phyloP scores from a whole-genome alignment of 768 basidiomycete genomes.

The Collybia sp. region DNA sequence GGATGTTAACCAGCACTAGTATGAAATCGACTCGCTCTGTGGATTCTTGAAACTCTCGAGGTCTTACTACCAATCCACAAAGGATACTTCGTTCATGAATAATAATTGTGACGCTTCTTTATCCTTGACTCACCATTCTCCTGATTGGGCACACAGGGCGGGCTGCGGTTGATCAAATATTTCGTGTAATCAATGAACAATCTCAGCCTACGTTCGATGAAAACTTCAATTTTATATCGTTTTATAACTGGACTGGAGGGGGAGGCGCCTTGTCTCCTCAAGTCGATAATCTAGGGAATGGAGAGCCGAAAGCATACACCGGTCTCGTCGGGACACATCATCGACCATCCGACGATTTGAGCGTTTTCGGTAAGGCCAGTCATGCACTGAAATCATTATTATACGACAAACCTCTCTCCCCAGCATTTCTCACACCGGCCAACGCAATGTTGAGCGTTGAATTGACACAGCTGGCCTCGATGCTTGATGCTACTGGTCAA shows the following conservation, averaged over 20 bases:
- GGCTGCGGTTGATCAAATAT: constrained; percentile 63
- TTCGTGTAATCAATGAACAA: constrained; percentile 74
- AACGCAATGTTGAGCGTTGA: constrained; percentile 85
- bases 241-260: constrained; percentile 80
- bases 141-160: constrained; percentile 44
- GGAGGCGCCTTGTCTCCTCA: constrained; percentile 56
- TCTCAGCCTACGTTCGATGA: constrained; percentile 68
- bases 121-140: neutral
- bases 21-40: constrained; percentile 76
- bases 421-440: constrained; percentile 73
- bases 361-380: constrained; percentile 48
- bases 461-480: constrained; percentile 50
- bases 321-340: constrained; percentile 76
- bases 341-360: constrained; percentile 73
- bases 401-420: neutral
- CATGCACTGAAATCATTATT: neutral
- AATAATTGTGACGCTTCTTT: constrained; percentile 46
- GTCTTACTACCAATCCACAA: constrained; percentile 67
- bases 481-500: constrained; percentile 48
- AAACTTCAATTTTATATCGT: constrained; percentile 70
- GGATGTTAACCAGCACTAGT: constrained; percentile 30
- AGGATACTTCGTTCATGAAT: constrained; percentile 70
- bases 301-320: constrained; percentile 71
- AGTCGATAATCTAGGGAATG: constrained; percentile 66
- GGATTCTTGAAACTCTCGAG: constrained; percentile 76